phyloP scores from a whole-genome alignment of 1,284 basidiomycete species.

The Mrakiaceae sp. region DNA sequence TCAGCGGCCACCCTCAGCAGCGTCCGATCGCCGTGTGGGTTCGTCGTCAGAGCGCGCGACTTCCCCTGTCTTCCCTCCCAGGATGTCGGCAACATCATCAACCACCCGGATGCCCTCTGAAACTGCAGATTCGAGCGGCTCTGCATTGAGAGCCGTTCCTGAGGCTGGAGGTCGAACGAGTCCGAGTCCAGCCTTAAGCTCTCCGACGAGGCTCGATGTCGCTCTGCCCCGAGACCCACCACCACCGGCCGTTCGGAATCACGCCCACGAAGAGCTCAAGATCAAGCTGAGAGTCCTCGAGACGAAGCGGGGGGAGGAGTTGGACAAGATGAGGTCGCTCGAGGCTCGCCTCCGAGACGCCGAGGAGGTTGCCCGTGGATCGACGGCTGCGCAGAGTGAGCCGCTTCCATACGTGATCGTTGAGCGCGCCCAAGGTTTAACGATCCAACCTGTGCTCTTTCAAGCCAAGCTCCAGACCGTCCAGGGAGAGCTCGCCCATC shows the following conservation, averaged over 20 bases:
- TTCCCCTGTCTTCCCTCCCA: too few species aligned
- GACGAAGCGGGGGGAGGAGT: slow-evolving; percentile 72
- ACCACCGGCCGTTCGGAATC: slow-evolving; percentile 31
- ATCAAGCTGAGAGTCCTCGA: slow-evolving; percentile 78
- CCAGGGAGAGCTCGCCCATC: slow-evolving; percentile 60
- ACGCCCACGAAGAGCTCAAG: slow-evolving; percentile 66
- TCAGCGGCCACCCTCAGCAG: too few species aligned
- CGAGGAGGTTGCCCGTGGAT: slow-evolving; percentile 68
- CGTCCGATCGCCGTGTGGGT: too few species aligned
- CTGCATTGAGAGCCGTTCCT: too few species aligned
- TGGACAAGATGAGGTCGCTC: slow-evolving; percentile 68
- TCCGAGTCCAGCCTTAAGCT: neutral
- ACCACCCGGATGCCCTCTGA: too few species aligned
- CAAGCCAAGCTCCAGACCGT: slow-evolving; percentile 64
- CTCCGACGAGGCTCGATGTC: neutral
- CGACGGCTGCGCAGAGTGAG: slow-evolving; percentile 65
- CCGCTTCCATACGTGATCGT: neutral
- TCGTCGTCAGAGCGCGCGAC: too few species aligned
- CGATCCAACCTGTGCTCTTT: slow-evolving; percentile 9
- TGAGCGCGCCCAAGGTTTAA: neutral
- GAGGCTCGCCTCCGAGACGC: slow-evolving; percentile 72
- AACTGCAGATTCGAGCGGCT: too few species aligned
- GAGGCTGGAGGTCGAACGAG: too few species aligned
- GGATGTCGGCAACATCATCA: too few species aligned
- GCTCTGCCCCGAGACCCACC: neutral